Evolutionary conservation across 257 asterid genomes (phyloP), one percentile per base, ranked within the genome.

Genomic region (Thymus quinquecostatus): DNA sequence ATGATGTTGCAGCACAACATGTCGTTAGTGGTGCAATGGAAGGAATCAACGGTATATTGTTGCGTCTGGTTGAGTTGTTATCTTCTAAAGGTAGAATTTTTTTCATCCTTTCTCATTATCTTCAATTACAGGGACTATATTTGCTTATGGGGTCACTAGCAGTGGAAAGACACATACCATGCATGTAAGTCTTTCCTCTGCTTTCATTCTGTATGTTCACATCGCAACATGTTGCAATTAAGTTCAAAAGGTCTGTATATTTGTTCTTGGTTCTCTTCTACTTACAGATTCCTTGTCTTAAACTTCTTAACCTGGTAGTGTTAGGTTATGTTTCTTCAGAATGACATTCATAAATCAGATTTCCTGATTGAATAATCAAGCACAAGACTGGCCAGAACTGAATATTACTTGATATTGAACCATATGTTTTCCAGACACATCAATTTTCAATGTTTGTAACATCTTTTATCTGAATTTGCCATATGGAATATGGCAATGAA

Each of bases 161-260:
- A 94, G 99, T 69, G 99, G 99, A 72, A 94, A 94, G 87, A 94
- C 99, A 70, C 99, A 94, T 78, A 94, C 99, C 83, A 94, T 94
- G 99, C 99, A 94, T 85, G 99, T 94, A 89, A 85, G 97, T 12
- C 44, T 60, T 64, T 74, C 64, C 80, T 45, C 60, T 33, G 43
- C 56, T 79, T 66, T 51, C 62, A 8, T 64, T 57, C 5, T 12
- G 70, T 54, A 50, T 68, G 74, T 68, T 33, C 55, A 62, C 44
- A 49, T 40, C 69, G 64, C 14, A 28, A 47, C 41, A 69, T 38
- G 28, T 53, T 28, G 27, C 43, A 45, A 69, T 53, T 69, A 66
- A 69, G 70, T 70, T 69, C 2, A 10, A 14, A 63, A 68, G 30
- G 14, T 30, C 44, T 27, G n/a, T 59, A n/a, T 53, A 49, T 11